These are phyloP conservation scores for Lantana camara DNA, from an alignment of 257 asterid genomes.

Conservation along the genomic window DNA sequence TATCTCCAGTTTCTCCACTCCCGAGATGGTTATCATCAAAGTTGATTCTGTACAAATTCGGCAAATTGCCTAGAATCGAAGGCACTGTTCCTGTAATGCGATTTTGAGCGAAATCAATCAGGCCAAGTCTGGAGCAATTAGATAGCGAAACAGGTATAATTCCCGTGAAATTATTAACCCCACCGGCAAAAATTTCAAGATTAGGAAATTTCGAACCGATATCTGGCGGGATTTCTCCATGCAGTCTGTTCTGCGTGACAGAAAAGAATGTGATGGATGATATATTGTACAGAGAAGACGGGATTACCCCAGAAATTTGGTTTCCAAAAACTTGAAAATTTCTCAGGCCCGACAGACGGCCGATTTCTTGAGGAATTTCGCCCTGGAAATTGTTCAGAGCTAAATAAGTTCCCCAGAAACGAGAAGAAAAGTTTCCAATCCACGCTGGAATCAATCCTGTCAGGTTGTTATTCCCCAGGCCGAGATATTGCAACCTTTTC, in stretches of 20 bases:
- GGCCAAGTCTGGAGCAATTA: background rate
- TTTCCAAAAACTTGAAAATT: background rate
- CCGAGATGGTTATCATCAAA: conserved; percentile 31
- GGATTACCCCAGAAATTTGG: conserved; percentile 11
- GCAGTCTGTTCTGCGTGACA: background rate
- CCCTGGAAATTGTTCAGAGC: conserved; percentile 16
- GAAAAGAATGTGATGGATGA: background rate
- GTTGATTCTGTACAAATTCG: background rate
- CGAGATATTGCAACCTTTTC: background rate
- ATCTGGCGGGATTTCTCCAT: background rate
- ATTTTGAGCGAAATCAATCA: conserved; percentile 1
- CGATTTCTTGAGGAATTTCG: conserved; percentile 10
- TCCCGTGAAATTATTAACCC: conserved; percentile 9
- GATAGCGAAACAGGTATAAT: conserved; percentile 13
- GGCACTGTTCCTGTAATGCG: conserved; percentile 1
- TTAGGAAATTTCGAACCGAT: background rate
- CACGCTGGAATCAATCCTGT: background rate
- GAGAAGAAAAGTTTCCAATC: conserved; percentile 12
- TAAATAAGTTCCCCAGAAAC: background rate
- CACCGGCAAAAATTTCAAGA: background rate
- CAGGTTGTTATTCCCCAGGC: background rate
- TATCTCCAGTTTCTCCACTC: conserved; percentile 21
- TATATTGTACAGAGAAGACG: conserved; percentile 10
- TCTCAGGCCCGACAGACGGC: too few species aligned
- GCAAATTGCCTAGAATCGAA: conserved; percentile 1